A percentile compares a stretch with the other conserved stretches of the same genome.
phyloP scores from a whole-genome alignment of 371 early-diverging fungal species.

The Lichtheimia ornata region DNA sequence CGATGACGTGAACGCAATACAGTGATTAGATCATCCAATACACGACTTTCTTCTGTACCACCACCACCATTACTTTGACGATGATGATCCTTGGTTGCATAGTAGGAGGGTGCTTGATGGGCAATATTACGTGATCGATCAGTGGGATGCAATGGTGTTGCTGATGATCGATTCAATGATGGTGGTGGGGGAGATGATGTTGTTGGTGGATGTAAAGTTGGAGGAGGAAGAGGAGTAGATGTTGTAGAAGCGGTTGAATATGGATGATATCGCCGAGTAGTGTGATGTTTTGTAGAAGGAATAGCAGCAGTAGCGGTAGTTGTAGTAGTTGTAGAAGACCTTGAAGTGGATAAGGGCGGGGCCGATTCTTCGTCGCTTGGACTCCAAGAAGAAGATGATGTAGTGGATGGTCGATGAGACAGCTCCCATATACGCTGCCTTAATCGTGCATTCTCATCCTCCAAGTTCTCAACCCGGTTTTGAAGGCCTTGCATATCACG shows the following conservation, averaged over 20 bases:
- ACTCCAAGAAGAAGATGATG: neutral
- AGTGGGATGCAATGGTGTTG: constrained; percentile 8
- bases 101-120: neutral
- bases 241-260: neutral
- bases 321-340: neutral
- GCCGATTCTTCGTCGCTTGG: too few species aligned
- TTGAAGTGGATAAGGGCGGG: too few species aligned
- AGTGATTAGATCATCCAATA: constrained; percentile 18
- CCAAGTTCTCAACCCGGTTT: constrained; percentile 17
- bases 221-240: neutral
- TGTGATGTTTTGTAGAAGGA: neutral
- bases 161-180: neutral
- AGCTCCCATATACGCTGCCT: constrained; percentile 20
- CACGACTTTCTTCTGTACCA: constrained; percentile 15
- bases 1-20: constrained; percentile 22
- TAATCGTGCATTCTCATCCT: constrained; percentile 21
- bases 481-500: constrained; percentile 21
- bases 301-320: neutral
- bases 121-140: constrained; percentile 1
- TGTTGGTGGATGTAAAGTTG: neutral
- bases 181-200: constrained; percentile 4
- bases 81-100: constrained; percentile 1
- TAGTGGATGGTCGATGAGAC: constrained; percentile 12
- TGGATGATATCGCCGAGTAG: neutral
- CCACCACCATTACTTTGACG: neutral